Conservation (phyloP, 345 rosid species). For the Erysimum cheiranthoides region DNA sequence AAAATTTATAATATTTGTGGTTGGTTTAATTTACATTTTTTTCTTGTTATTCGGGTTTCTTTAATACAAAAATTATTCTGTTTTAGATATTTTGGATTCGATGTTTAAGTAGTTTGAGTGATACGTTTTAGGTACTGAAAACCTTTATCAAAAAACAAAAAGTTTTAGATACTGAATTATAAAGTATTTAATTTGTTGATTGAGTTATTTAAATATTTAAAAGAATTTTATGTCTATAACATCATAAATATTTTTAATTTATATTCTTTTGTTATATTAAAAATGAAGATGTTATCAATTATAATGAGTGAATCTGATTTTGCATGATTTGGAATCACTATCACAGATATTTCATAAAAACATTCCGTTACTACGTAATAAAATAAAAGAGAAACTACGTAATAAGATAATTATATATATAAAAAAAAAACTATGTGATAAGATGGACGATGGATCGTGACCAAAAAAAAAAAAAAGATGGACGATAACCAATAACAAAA, state of each 20-base stretch:
- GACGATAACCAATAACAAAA: neutral
- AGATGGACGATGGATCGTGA: no score
- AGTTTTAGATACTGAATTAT: no score
- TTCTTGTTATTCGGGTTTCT: constrained; percentile 1
- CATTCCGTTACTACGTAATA: no score
- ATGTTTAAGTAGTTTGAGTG: neutral
- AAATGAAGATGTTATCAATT: no score
- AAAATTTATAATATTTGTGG: neutral
- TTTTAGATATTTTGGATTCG: constrained; percentile 28
- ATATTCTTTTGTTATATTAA: neutral
- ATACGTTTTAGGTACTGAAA: neutral
- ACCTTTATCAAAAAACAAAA: no score
- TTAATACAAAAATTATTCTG: constrained; percentile 1
- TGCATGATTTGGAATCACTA: no score
- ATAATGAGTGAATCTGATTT: neutral
- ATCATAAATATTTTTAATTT: neutral
- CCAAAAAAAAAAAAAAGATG: no score
- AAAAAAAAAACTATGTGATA: no score
- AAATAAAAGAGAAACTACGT: no score
- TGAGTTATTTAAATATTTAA: neutral
- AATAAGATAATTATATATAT: neutral
- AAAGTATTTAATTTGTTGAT: no score
- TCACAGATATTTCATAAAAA: no score
- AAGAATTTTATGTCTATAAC: neutral
- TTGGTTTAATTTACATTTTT: neutral